Evolutionary conservation across 192 early-diverging fungal species (phyloP).

Genomic region (Diversispora epigaea): DNA sequence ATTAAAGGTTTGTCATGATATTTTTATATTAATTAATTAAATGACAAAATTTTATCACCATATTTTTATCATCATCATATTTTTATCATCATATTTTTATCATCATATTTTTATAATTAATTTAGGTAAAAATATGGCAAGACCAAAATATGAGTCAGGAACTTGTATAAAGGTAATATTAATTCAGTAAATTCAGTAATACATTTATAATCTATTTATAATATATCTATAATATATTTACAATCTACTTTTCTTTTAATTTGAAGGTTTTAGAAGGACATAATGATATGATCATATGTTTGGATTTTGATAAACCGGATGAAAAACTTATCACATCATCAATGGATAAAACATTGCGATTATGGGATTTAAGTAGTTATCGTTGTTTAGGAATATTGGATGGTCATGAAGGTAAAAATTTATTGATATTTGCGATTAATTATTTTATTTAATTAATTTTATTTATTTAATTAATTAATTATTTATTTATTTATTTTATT

Average conservation of each 20-base stretch:
- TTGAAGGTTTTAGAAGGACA: slow-evolving; percentile 58
- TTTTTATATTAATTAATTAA: slow-evolving; percentile 13
- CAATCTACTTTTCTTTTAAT: not conserved
- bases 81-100: not conserved
- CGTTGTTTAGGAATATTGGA: slow-evolving; percentile 56
- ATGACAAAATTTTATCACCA: not conserved
- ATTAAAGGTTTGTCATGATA: slow-evolving; percentile 5
- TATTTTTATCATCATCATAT: not conserved
- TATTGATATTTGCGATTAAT: not conserved
- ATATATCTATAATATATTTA: not conserved
- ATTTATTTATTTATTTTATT: not conserved
- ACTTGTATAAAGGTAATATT: slow-evolving; percentile 41
- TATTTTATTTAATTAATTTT: slow-evolving; percentile 1
- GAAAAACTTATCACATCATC: slow-evolving; percentile 65
- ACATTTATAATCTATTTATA: not conserved
- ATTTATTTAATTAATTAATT: not conserved
- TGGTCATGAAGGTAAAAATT: slow-evolving; percentile 41
- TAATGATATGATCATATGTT: slow-evolving; percentile 54
- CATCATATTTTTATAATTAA: not conserved
- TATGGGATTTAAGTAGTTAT: slow-evolving; percentile 65
- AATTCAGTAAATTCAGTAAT: too few species aligned
- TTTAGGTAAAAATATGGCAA: not conserved
- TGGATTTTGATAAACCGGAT: slow-evolving; percentile 58
- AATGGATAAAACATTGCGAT: slow-evolving; percentile 65
- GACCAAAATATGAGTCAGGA: slow-evolving; percentile 34